phyloP scores from a whole-genome alignment of 2,329 filamentous ascomycete species.

The Phoma sp. region DNA sequence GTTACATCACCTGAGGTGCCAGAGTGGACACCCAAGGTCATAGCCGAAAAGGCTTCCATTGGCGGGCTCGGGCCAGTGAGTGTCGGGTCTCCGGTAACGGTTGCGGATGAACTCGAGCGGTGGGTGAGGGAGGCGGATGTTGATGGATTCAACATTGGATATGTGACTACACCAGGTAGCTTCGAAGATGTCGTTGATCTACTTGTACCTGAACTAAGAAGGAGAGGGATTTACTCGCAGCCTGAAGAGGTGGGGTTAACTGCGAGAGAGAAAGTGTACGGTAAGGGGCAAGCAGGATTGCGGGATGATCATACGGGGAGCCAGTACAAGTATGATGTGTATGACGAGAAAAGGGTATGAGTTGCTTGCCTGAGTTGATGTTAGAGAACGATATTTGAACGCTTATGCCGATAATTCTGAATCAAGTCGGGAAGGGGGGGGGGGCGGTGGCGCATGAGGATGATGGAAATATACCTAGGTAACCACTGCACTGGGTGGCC shows the following conservation, averaged over 20 bases:
- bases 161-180: slow-evolving; percentile 54
- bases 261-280: slow-evolving; percentile 67
- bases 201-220: slow-evolving; percentile 48
- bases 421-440: too few relatives aligned
- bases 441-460: too few relatives aligned
- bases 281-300: slow-evolving; percentile 63
- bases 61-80: slow-evolving; percentile 64
- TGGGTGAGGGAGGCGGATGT: slow-evolving; percentile 56
- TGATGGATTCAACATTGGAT: slow-evolving; percentile 46
- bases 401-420: too few relatives aligned
- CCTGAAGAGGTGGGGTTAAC: slow-evolving; percentile 30
- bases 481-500: too few relatives aligned
- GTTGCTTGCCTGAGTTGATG: too few relatives aligned
- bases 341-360: slow-evolving; percentile 53
- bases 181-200: slow-evolving; percentile 50
- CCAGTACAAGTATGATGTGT: slow-evolving; percentile 68
- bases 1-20: slow-evolving; percentile 39
- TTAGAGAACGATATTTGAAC: too few relatives aligned
- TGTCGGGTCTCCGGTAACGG: slow-evolving; percentile 44
- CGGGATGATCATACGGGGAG: slow-evolving; percentile 67
- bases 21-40: slow-evolving; percentile 39
- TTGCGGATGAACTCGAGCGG: slow-evolving; percentile 56
- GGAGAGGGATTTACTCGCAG: slow-evolving; percentile 40
- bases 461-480: too few relatives aligned
- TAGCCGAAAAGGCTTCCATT: slow-evolving; percentile 56